Percentiles rank a stretch among this genome's conserved stretches.
Conservation (phyloP, 148 eudicot genomes). For the Chenopodium suecicum region DNA sequence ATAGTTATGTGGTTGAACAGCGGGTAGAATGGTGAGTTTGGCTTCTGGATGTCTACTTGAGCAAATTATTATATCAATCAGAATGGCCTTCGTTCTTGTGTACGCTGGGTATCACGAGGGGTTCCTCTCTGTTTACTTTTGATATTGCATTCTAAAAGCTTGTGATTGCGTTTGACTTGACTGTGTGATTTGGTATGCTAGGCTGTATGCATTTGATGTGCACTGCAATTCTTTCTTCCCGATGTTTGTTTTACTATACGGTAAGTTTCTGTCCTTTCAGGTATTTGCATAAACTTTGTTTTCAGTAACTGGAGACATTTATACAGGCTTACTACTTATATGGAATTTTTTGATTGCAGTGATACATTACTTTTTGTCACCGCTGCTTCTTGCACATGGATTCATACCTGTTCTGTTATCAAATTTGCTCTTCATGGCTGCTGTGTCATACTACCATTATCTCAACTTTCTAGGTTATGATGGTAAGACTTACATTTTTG, state of each 20-base stretch:
- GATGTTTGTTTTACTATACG: conserved; percentile 82
- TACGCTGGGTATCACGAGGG: neutral
- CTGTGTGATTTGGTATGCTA: conserved; percentile 27
- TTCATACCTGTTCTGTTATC: conserved; percentile 85
- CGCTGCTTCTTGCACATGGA: conserved; percentile 92
- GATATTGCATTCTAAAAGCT: neutral
- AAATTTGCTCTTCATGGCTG: conserved; percentile 86
- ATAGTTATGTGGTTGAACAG: conserved; percentile 94
- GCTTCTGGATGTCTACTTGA: conserved; percentile 7
- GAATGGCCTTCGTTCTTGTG: neutral
- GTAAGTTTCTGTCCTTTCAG: conserved; percentile 35
- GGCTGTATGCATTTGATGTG: conserved; percentile 98
- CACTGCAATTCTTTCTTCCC: conserved; percentile 99
- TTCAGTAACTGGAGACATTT: neutral
- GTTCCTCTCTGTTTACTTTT: neutral
- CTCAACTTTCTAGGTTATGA: conserved; percentile 93
- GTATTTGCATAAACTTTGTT: neutral
- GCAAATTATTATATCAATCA: neutral
- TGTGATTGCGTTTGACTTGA: conserved; percentile 15
- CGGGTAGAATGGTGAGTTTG: conserved; percentile 94
- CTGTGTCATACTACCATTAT: conserved; percentile 90
- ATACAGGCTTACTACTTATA: neutral
- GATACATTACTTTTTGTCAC: conserved; percentile 86
- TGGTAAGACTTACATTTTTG: conserved; percentile 49
- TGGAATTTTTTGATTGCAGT: conserved; percentile 48